Evolutionary conservation across 352 stramenopile genomes (phyloP).

Genomic region (Pythium aristosporum): DNA sequence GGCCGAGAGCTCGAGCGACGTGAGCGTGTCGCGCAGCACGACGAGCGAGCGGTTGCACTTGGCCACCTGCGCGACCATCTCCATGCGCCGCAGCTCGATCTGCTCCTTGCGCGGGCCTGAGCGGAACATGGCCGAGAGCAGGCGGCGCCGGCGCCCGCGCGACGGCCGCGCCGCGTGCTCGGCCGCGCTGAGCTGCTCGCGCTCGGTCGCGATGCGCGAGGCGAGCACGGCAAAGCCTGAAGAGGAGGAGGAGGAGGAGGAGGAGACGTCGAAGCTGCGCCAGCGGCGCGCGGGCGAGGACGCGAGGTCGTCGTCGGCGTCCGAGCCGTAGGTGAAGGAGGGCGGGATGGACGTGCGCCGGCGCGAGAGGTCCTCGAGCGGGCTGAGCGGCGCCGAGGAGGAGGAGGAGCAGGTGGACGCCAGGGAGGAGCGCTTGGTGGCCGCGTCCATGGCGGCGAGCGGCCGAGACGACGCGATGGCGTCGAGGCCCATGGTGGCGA

Average conservation of each 20-base stretch:
- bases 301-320: conserved; percentile 15
- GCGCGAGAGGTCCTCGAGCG: conserved; percentile 21
- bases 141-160: conserved; percentile 36
- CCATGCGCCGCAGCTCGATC: conserved; percentile 64
- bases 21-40: conserved; percentile 40
- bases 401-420: neutral
- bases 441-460: neutral
- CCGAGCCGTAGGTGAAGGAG: conserved; percentile 42
- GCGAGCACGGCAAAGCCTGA: conserved; percentile 35
- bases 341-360: conserved; percentile 68
- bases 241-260: conserved; percentile 30
- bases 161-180: conserved; percentile 42
- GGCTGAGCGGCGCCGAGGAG: too few relatives aligned
- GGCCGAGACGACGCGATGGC: conserved; percentile 12
- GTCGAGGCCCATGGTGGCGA: conserved; percentile 30
- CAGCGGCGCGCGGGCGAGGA: conserved; percentile 45
- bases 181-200: conserved; percentile 42
- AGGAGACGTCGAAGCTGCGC: conserved; percentile 53
- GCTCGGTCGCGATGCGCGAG: conserved; percentile 45
- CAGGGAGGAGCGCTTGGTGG: neutral
- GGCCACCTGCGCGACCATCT: conserved; percentile 66
- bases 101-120: conserved; percentile 57
- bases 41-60: conserved; percentile 60
- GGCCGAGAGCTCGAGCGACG: conserved; percentile 36
- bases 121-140: conserved; percentile 46